A percentile compares a stretch with the other conserved stretches of the same genome.
phyloP scores from a whole-genome alignment of 805 yeast species.

The Sugiyamaella qingdaonensis region DNA sequence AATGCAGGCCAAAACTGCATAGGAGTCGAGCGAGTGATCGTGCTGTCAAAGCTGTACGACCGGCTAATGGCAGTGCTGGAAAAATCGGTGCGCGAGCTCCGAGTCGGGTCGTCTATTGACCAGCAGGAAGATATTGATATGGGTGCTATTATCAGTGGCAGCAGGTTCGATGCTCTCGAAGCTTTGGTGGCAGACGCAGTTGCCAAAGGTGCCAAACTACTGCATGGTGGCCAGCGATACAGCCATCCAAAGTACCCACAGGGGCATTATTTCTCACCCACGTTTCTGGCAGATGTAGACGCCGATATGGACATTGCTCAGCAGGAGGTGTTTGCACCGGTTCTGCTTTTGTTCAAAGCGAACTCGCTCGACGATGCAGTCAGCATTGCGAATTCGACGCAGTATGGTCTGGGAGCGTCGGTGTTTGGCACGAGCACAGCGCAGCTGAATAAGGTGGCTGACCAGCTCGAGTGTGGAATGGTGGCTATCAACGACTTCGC shows the following conservation, averaged over 20 bases:
- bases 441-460: constrained; percentile 59
- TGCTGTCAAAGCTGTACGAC: constrained; percentile 66
- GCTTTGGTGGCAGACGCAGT: constrained; percentile 69
- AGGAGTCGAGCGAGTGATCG: constrained; percentile 92
- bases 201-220: constrained; percentile 68
- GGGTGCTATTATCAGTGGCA: constrained; percentile 90
- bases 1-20: constrained; percentile 98
- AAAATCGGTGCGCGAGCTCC: constrained; percentile 53
- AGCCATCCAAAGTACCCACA: constrained; percentile 91
- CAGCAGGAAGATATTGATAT: constrained; percentile 86
- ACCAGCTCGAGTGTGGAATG: constrained; percentile 71
- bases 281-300: constrained; percentile 78
- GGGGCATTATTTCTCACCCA: constrained; percentile 92
- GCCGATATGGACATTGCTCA: constrained; percentile 74
- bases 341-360: constrained; percentile 76
- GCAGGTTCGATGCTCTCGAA: constrained; percentile 67
- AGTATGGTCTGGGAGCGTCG: constrained; percentile 88
- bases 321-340: constrained; percentile 93
- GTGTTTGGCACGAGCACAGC: constrained; percentile 68
- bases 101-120: constrained; percentile 90
- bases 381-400: constrained; percentile 73
- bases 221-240: constrained; percentile 77
- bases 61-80: constrained; percentile 53
- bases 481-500: constrained; percentile 98
- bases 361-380: constrained; percentile 62